These are phyloP conservation scores for Mimosa bimucronata DNA, from an alignment of 306 rosid genomes.

Conservation along the genomic window DNA sequence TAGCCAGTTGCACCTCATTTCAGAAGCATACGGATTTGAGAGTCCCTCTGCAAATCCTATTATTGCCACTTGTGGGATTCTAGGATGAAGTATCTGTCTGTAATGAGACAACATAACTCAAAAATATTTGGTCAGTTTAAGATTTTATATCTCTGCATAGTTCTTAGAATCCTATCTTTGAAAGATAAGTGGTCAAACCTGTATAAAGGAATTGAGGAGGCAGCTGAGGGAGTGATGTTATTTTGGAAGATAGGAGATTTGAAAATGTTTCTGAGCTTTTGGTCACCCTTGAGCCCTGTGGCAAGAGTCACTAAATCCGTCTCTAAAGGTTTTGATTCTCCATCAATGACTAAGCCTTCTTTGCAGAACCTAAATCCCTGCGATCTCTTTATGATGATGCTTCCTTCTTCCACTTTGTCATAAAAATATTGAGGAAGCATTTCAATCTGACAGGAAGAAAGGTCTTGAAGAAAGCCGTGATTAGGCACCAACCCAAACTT, in stretches of 20 bases:
- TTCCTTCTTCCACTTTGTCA: constrained; percentile 53
- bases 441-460: constrained; percentile 41
- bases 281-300: constrained; percentile 58
- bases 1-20: constrained; percentile 56
- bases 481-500: constrained; percentile 52
- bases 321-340: constrained; percentile 42
- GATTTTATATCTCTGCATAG: no score
- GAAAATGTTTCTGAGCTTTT: constrained; percentile 52
- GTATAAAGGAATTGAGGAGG: constrained; percentile 44
- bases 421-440: constrained; percentile 46
- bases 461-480: constrained; percentile 44
- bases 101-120: not conserved
- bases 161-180: not conserved
- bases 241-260: constrained; percentile 46
- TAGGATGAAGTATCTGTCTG: constrained; percentile 51
- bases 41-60: constrained; percentile 49
- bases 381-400: constrained; percentile 50
- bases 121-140: not conserved
- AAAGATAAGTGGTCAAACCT: constrained; percentile 34
- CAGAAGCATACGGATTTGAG: constrained; percentile 38
- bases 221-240: constrained; percentile 24
- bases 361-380: constrained; percentile 45
- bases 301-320: constrained; percentile 58
- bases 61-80: constrained; percentile 49
- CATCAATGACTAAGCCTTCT: constrained; percentile 52